Conservation (phyloP, 1,284 basidiomycete species). For the Austroboletus niveus region DNA sequence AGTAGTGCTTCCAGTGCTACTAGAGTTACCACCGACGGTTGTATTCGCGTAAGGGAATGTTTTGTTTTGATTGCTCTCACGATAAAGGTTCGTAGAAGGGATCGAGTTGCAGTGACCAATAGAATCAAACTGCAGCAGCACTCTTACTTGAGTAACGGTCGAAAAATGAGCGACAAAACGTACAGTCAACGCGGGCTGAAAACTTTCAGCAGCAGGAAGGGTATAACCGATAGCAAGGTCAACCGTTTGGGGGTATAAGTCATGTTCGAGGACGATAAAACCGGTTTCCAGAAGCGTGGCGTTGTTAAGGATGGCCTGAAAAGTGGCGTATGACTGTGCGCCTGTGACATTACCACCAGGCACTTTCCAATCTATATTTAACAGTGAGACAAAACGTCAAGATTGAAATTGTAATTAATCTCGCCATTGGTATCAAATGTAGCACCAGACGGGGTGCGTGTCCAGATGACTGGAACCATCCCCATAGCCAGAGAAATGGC, state of each 20-base stretch:
- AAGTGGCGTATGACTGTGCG: slow-evolving; percentile 50
- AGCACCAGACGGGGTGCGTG: slow-evolving; percentile 50
- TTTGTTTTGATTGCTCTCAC: slow-evolving; percentile 60
- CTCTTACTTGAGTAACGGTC: neutral
- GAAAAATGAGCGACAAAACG: slow-evolving; percentile 15
- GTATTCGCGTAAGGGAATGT: slow-evolving; percentile 51
- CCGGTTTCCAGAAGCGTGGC: slow-evolving; percentile 57
- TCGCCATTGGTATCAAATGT: slow-evolving; percentile 81
- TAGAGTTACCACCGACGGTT: slow-evolving; percentile 8
- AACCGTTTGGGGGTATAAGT: slow-evolving; percentile 82
- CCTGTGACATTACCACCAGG: slow-evolving; percentile 69
- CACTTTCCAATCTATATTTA: slow-evolving; percentile 73
- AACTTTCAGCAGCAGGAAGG: slow-evolving; percentile 64
- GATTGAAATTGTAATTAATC: slow-evolving; percentile 6
- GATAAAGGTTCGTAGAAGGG: slow-evolving; percentile 55
- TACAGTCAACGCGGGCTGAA: slow-evolving; percentile 62
- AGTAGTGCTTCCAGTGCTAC: slow-evolving; percentile 1
- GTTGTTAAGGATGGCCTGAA: slow-evolving; percentile 62
- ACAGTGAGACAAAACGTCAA: neutral
- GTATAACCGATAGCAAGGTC: slow-evolving; percentile 88
- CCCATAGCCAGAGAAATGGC: slow-evolving; percentile 83
- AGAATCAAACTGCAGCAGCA: slow-evolving; percentile 50
- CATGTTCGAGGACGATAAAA: slow-evolving; percentile 89
- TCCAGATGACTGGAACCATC: slow-evolving; percentile 80
- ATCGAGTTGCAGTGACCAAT: slow-evolving; percentile 62